A percentile compares a stretch with the other conserved stretches of the same genome.
phyloP scores from a whole-genome alignment of 768 basidiomycete species.

The Lactarius quietus region DNA sequence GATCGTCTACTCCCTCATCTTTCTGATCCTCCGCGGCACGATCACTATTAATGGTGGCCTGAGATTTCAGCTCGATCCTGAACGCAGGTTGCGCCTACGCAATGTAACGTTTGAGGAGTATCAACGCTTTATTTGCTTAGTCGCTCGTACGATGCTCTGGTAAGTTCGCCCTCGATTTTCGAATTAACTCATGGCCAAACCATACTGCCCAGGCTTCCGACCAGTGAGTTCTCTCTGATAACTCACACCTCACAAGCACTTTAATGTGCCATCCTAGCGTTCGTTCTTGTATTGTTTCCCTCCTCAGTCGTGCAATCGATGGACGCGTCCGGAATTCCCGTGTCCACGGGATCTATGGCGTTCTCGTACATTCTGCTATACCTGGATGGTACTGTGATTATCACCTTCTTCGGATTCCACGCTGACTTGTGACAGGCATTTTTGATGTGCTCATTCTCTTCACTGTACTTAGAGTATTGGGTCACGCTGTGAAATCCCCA shows the following conservation, averaged over 20 bases:
- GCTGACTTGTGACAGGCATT: slow-evolving; percentile 43
- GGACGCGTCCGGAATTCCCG: slow-evolving; percentile 43
- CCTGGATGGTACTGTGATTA: slow-evolving; percentile 37
- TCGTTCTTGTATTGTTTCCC: slow-evolving; percentile 55
- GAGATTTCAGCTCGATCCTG: slow-evolving; percentile 46
- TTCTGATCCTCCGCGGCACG: slow-evolving; percentile 58
- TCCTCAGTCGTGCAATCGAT: slow-evolving; percentile 51
- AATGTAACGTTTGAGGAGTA: slow-evolving; percentile 43
- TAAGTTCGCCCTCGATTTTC: slow-evolving; percentile 33
- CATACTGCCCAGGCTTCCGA: slow-evolving; percentile 47
- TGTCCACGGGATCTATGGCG: slow-evolving; percentile 46
- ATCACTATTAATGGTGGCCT: slow-evolving; percentile 49
- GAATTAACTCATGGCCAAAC: slow-evolving; percentile 11
- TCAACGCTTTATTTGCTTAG: slow-evolving; percentile 54
- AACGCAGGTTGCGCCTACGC: slow-evolving; percentile 40
- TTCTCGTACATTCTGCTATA: slow-evolving; percentile 40
- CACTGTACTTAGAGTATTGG: slow-evolving; percentile 63
- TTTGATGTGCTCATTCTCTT: slow-evolving; percentile 64
- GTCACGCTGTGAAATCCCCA: slow-evolving; percentile 44
- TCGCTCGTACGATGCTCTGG: slow-evolving; percentile 71
- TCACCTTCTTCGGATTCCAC: slow-evolving; percentile 24
- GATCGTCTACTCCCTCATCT: slow-evolving; percentile 56
- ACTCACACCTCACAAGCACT: slow-evolving; percentile 9
- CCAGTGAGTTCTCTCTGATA: slow-evolving; percentile 42
- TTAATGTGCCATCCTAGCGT: slow-evolving; percentile 43